Conservation (phyloP, 768 basidiomycete species). For the Boletus patriciae region DNA sequence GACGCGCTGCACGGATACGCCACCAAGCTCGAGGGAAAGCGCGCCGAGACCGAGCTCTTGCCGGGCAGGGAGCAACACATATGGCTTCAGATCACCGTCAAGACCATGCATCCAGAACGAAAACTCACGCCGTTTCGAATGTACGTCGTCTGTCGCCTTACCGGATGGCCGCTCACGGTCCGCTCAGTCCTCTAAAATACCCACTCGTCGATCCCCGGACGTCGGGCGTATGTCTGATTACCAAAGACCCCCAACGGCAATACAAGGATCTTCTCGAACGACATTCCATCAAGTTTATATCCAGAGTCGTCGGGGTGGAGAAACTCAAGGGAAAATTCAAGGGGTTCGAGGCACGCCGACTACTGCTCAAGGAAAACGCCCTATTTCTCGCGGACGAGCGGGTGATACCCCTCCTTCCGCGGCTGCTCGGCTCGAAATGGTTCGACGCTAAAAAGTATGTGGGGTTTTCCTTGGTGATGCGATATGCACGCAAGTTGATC, state of each 20-base stretch:
- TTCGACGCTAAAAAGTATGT: conserved; percentile 94
- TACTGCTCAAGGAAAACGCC: conserved; percentile 84
- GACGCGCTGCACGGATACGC: conserved; percentile 76
- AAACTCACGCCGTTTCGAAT: conserved; percentile 82
- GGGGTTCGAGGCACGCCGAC: conserved; percentile 76
- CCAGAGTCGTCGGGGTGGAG: conserved; percentile 82
- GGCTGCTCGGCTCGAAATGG: conserved; percentile 84
- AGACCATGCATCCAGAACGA: conserved; percentile 72
- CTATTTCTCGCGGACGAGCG: conserved; percentile 94
- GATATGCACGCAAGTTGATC: conserved; percentile 1
- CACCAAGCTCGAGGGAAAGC: conserved; percentile 57
- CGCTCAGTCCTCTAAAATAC: conserved; percentile 64
- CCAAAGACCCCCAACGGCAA: conserved; percentile 92
- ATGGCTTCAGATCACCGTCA: conserved; percentile 88
- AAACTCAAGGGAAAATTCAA: conserved; percentile 96
- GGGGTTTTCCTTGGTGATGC: not conserved
- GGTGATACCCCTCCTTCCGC: conserved; percentile 82
- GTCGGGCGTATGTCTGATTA: conserved; percentile 83
- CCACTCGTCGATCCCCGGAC: conserved; percentile 82
- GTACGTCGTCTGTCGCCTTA: conserved; percentile 46
- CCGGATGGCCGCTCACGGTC: not conserved
- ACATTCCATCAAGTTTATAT: conserved; percentile 84
- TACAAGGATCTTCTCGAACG: conserved; percentile 90
- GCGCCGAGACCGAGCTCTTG: conserved; percentile 72
- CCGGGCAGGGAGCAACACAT: conserved; percentile 79